phyloP scores from a whole-genome alignment of 2,329 filamentous ascomycete species.

The Ceratocystis alfenasii region DNA sequence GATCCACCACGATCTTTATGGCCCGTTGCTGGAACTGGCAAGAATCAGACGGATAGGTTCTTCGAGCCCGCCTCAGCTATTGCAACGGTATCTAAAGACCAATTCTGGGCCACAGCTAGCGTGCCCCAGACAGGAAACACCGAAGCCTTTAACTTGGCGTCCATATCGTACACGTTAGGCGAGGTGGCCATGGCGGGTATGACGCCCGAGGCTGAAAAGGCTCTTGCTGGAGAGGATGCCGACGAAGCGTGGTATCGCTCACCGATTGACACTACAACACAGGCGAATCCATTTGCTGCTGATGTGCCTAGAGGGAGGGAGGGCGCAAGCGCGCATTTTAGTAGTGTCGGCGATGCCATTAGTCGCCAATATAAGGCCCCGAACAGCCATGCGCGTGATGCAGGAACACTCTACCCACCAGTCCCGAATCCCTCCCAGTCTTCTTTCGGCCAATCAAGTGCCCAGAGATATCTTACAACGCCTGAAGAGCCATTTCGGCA shows the following conservation, averaged over 20 bases:
- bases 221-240: conserved; percentile 7
- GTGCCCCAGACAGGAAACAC: conserved; percentile 22
- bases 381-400: conserved; percentile 6
- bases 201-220: conserved; percentile 13
- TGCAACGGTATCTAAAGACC: conserved; percentile 10
- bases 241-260: conserved; percentile 20
- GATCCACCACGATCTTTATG: conserved; percentile 17
- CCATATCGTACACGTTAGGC: conserved; percentile 19
- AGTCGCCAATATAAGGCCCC: not conserved
- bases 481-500: not conserved
- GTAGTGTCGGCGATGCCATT: not conserved
- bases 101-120: conserved; percentile 18
- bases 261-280: not conserved
- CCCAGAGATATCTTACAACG: too few species aligned
- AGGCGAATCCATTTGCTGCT: not conserved
- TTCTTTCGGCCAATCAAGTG: not conserved
- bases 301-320: not conserved
- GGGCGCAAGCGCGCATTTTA: not conserved
- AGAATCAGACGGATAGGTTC: not conserved
- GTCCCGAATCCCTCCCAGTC: not conserved
- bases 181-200: conserved; percentile 17
- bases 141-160: conserved; percentile 21
- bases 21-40: not conserved
- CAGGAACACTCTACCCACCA: not conserved
- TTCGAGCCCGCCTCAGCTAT: conserved; percentile 8